These are phyloP conservation scores for Xylaria digitata DNA, from an alignment of 2,329 filamentous ascomycete genomes.

Conservation along the genomic window DNA sequence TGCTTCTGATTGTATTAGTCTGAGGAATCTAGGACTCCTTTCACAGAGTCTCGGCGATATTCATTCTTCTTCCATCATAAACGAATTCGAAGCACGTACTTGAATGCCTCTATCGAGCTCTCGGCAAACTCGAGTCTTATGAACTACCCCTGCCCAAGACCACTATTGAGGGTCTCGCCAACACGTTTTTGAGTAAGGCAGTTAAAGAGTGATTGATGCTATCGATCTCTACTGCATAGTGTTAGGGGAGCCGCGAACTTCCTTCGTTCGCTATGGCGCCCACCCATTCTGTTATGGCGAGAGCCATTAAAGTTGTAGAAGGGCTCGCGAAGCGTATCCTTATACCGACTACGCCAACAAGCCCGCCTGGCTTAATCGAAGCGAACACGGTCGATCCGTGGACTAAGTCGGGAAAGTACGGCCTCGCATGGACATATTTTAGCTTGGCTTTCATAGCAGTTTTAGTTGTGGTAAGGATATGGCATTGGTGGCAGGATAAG, in stretches of 20 bases:
- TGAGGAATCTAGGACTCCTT: conserved; percentile 54
- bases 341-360: conserved; percentile 69
- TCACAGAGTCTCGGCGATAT: conserved; percentile 37
- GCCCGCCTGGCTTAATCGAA: conserved; percentile 70
- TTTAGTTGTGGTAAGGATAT: conserved; percentile 77
- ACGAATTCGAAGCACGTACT: conserved; percentile 1
- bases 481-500: conserved; percentile 94
- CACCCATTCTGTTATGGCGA: conserved; percentile 50
- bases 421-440: conserved; percentile 88
- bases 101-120: not conserved
- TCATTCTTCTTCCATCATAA: conserved; percentile 27
- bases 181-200: not conserved
- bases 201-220: conserved; percentile 19
- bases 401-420: conserved; percentile 85
- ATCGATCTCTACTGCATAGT: conserved; percentile 25
- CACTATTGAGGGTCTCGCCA: conserved; percentile 2
- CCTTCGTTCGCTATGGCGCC: conserved; percentile 55
- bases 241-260: conserved; percentile 19
- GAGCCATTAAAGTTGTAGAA: conserved; percentile 51
- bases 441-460: conserved; percentile 75
- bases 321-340: conserved; percentile 65
- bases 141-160: conserved; percentile 13
- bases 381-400: conserved; percentile 80
- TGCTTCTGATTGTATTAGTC: conserved; percentile 47
- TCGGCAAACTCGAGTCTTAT: not conserved